Evolutionary conservation across 2,329 filamentous ascomycete genomes (phyloP).

Genomic region (Paecilomyces niveus): DNA sequence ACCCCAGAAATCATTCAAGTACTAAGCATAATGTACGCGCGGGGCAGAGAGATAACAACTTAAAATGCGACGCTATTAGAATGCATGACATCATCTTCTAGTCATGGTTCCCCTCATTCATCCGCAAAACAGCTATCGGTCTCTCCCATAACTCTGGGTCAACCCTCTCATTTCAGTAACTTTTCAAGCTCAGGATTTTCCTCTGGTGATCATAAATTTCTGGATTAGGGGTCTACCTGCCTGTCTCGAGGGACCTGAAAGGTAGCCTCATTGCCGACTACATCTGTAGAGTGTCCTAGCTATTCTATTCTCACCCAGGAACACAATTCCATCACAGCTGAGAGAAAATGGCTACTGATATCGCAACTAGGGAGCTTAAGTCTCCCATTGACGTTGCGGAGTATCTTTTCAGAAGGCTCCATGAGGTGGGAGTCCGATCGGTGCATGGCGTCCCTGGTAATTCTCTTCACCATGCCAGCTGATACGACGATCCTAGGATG

Average conservation of each 20-base stretch:
- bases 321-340: neutral
- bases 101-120: neutral
- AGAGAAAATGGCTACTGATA: slow-evolving; percentile 23
- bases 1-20: too few relatives aligned
- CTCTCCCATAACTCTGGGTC: neutral
- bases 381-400: slow-evolving; percentile 40
- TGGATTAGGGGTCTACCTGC: neutral
- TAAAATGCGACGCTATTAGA: neutral
- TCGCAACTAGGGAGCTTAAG: slow-evolving; percentile 37
- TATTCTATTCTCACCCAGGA: neutral
- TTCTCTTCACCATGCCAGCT: slow-evolving; percentile 20
- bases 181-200: neutral
- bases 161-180: neutral
- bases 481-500: neutral
- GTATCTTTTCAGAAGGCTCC: slow-evolving; percentile 44
- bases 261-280: neutral
- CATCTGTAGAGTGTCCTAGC: neutral
- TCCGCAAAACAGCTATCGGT: neutral
- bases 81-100: slow-evolving; percentile 4
- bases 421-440: slow-evolving; percentile 42
- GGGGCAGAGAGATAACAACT: neutral
- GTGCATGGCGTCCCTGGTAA: slow-evolving; percentile 48
- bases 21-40: neutral
- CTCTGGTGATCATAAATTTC: neutral
- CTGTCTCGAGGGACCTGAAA: neutral